These are phyloP conservation scores for Salix caprea DNA, from an alignment of 345 rosid species.

Conservation along the genomic window DNA sequence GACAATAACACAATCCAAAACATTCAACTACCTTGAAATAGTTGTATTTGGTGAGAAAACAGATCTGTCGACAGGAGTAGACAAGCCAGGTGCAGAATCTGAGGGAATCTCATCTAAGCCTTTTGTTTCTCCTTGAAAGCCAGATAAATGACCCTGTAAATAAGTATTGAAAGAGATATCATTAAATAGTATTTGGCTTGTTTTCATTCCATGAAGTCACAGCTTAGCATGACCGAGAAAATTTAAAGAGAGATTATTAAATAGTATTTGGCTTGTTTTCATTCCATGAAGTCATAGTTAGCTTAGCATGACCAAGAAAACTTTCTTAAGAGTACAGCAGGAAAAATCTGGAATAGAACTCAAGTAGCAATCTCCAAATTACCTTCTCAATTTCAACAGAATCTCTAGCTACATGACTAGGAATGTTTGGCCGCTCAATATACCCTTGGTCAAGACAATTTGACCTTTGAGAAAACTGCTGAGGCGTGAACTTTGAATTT, in stretches of 20 bases:
- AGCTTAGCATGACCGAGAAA: too few relatives aligned
- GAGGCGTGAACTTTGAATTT: conserved; percentile 27
- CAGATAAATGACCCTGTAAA: conserved; percentile 35
- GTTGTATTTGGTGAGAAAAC: conserved; percentile 40
- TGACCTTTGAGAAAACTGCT: conserved; percentile 35
- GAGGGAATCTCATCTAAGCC: conserved; percentile 32
- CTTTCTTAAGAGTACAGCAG: not conserved
- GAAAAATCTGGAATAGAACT: not conserved
- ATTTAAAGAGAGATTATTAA: not conserved
- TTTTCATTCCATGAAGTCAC: not conserved
- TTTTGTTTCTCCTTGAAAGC: conserved; percentile 39
- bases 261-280: not conserved
- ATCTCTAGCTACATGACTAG: conserved; percentile 37
- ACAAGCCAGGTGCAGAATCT: conserved; percentile 36
- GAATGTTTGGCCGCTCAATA: conserved; percentile 37
- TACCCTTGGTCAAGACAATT: conserved; percentile 27
- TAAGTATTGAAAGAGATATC: not conserved
- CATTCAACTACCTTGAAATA: conserved; percentile 49
- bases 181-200: not conserved
- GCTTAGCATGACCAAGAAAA: too few relatives aligned
- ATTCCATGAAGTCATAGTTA: not conserved
- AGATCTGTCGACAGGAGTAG: conserved; percentile 38
- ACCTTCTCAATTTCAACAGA: conserved; percentile 50
- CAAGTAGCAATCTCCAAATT: conserved; percentile 5
- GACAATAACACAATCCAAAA: not conserved